Evolutionary conservation across 2,329 filamentous ascomycete genomes (phyloP), one percentile per base, ranked within the genome.

Genomic region (Scleromitrula shiraiana): DNA sequence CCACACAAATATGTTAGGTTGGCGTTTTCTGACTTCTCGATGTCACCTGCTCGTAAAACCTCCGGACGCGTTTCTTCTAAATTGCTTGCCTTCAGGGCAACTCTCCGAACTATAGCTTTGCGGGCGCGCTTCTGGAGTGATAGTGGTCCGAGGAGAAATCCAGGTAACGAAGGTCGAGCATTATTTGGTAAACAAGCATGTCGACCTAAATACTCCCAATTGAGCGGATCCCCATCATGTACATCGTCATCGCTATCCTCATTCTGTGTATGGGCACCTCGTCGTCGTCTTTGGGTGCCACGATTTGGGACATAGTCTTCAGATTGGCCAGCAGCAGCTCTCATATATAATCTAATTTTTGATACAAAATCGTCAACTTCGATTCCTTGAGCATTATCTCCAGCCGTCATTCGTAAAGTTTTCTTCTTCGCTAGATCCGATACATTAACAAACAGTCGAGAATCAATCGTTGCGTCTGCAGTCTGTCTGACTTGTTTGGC

Each of bases 301-400:
- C 27, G 36, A 14, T 53, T 62, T 70, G 74, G 36, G 77, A 67
- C 41, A 75, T 75, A 7, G 4, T 30, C 29, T 14, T 77, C 76
- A 67, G 41, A 75, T 74, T 77, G 76, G 9, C 75, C 76, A 7
- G 75, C 70, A 3, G 84, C 29, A 77, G 74, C 19, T 79, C 54
- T 80, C 88, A 97, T 96, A 63, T 86, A 97, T 3, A 77, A 78
- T 51, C 94, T 88, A 64, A 85, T 91, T 66, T 94, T 95, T 0
- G 86, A 85, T 12, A 97, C 80, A 60, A 97, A 94, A 59, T 95
- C 87, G 52, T 97, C 90, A 0, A 94, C 75, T 60, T 97, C 90
- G 19, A 98, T 70, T 7, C 89, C 88, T 42, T 84, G 80, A 2
- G 80, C 78, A 2, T 76, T 70, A 58, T 84, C 83, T 6, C 89